Base-by-base conservation (phyloP, 2,329 filamentous ascomycete species). In the Microsporum canis region DNA sequence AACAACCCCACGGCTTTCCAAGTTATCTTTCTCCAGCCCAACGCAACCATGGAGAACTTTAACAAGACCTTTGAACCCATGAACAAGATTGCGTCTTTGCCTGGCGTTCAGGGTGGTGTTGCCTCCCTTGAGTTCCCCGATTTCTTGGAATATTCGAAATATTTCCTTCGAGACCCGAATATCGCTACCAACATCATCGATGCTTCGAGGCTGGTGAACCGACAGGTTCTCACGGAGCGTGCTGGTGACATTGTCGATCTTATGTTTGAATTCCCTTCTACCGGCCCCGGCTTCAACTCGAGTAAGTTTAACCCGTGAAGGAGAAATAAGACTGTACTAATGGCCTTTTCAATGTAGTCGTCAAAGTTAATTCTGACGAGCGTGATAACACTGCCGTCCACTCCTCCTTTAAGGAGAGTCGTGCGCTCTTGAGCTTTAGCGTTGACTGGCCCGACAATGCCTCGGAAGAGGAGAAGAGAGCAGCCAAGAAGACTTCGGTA, bases 171-270 rank as follows among this genome's bases (percentile, higher is more conserved):
- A 33, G 70, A 72, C 60, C 70, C 67, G 10, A 70, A 71, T 58
- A 70, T 72, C 33, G 70, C 70, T 27, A 69, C 68, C 33, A 71
- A 72, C 57, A 65, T 69, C 31, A 69, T 70, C 43, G 70, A 72
- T 62, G 64, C 65, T 5, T 69, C 68, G 7, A 63, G 70, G n/a
- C 62, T 72, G 3, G 58, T 72, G 27, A 69, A 68, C 8, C 59
- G 65, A 8, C 62, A 69, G 7, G 65, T 68, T 8, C 59, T 71
- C 8, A 34, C 63, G 12, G 62, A 68, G n/a, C 62, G 67, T 43
- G 65, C 68, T 1, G 62, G 66, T 29, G 60, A 70, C 27, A 55
- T 72, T 27, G 57, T 71, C 23, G 66, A 68, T 49, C 60, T 72
- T 23, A 65, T 70, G 17, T 61, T 68, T 33, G 64, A 69, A 10